Evolutionary conservation across 2,329 filamentous ascomycete genomes (phyloP).

Genomic region (Aspergillus felis): DNA sequence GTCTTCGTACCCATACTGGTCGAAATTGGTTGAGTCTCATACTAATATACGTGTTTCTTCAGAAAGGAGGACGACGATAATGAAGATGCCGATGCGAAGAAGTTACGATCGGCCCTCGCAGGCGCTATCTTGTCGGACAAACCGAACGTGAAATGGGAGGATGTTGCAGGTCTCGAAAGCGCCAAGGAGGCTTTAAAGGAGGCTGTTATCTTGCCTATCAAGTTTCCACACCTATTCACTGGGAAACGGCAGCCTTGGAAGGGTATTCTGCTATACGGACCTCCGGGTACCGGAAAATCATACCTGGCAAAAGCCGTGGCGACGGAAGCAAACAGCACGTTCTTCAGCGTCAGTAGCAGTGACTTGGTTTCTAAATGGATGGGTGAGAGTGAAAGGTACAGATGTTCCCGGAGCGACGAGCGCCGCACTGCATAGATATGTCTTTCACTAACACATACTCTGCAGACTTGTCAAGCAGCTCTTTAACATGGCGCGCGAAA

Average conservation of each 20-base stretch:
- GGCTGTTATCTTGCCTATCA: constrained; percentile 95
- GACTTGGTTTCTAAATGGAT: constrained; percentile 99
- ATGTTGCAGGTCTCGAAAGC: constrained; percentile 88
- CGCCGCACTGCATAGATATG: background rate
- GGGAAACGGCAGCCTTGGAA: constrained; percentile 98
- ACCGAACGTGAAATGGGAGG: constrained; percentile 96
- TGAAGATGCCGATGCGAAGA: constrained; percentile 89
- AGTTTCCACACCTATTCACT: constrained; percentile 93
- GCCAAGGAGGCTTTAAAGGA: constrained; percentile 98
- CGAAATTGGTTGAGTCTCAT: background rate
- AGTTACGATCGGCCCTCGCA: constrained; percentile 82
- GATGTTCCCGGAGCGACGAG: constrained; percentile 1
- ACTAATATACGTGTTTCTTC: constrained; percentile 4
- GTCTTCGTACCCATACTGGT: constrained; percentile 1
- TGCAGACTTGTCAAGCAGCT: constrained; percentile 86
- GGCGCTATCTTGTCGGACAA: constrained; percentile 93
- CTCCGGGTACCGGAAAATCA: constrained; percentile 95
- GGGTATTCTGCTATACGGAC: constrained; percentile 92
- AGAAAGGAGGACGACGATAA: constrained; percentile 60
- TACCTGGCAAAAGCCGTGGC: constrained; percentile 96
- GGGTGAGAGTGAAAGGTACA: constrained; percentile 94
- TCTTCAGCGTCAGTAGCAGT: constrained; percentile 97
- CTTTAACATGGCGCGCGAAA: constrained; percentile 96
- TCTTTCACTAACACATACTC: constrained; percentile 7
- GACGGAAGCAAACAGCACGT: constrained; percentile 97